Base-by-base conservation (phyloP, 208 protist genomes). In the Phytomonas sp. region DNA sequence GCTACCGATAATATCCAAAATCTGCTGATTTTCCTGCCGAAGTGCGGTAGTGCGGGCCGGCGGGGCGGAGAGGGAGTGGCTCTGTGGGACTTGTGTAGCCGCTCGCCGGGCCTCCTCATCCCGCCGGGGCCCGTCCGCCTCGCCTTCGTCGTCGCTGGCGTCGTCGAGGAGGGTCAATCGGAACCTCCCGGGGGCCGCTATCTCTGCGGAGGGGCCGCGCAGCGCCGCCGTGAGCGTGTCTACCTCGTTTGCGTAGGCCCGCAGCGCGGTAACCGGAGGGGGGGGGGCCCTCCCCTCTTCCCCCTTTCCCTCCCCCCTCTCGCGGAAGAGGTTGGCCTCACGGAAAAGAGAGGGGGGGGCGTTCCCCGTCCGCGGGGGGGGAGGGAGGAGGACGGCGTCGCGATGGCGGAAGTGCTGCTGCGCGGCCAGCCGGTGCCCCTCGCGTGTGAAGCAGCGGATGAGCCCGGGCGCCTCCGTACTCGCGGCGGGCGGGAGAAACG, bases 141-240 rank as follows among this genome's bases (percentile, higher is more conserved):
- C 40, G 8, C 36, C 33, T 4, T 42, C 40, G 67, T 74, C 8
- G 4, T 68, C 66, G 6, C 60, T 59, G 33, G 71, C 73, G 30
- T 85, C 79, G 0, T 76, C 64, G 32, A 92, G 89, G 0, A 94
- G 61, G 60, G 70, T 74, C 1, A 91, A 74, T 19, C 78, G 75
- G 26, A 92, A 80, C 32, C 32, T 63, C 36, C 79, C 63, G 26
- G 69, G 40, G n/a, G 71, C 45, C 31, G n/a, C 45, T 14, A 56
- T 45, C 6, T 63, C 34, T 31, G 70, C 64, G 0, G 59, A 36
- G 37, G 73, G 61, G 42, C 84, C 40, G 1, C 40, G 40, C 40
- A 82, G 71, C n/a, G 91, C 70, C 33, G 75, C 74, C 1, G 83
- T 75, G 10, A 92, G 73, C 64, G 82, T 82, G 70, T 81, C 88